Evolutionary conservation across 2,329 filamentous ascomycete species (phyloP).

Genomic region (Epichloe gansuensis): DNA sequence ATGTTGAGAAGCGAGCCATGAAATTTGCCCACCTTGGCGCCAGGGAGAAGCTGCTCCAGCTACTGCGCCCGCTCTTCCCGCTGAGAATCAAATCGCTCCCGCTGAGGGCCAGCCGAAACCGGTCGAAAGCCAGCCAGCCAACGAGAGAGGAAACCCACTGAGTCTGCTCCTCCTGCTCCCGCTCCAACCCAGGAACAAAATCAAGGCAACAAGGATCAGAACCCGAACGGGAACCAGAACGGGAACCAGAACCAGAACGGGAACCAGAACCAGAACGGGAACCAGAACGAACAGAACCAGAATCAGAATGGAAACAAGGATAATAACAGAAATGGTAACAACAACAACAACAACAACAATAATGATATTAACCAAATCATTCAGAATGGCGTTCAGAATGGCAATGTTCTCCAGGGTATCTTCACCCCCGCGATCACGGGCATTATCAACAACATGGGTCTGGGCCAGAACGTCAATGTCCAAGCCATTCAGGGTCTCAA

Average conservation of each 20-base stretch:
- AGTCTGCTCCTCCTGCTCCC: neutral
- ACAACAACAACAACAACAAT: neutral
- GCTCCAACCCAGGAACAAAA: neutral
- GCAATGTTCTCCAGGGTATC: constrained; percentile 4
- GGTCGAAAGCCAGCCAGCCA: neutral
- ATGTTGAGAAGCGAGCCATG: constrained; percentile 1
- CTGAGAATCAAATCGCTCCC: neutral
- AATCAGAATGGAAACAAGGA: constrained; percentile 7
- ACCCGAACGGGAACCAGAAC: too few relatives aligned
- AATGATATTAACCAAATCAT: constrained; percentile 4
- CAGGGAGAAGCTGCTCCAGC: neutral
- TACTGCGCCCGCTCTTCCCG: neutral
- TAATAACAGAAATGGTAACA: neutral
- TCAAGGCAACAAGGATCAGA: too few relatives aligned
- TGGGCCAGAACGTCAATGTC: constrained; percentile 15
- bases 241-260: constrained; percentile 5
- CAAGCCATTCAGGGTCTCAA: constrained; percentile 16
- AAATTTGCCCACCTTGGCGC: neutral
- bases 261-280: constrained; percentile 1
- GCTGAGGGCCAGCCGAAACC: neutral
- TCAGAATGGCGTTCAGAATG: constrained; percentile 7
- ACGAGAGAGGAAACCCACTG: neutral
- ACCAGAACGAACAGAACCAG: constrained; percentile 3
- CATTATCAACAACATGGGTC: constrained; percentile 18
- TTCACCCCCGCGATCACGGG: constrained; percentile 12